These are phyloP conservation scores for Penicillium crystallinum DNA, from an alignment of 495 filamentous ascomycete species.

Conservation along the genomic window DNA sequence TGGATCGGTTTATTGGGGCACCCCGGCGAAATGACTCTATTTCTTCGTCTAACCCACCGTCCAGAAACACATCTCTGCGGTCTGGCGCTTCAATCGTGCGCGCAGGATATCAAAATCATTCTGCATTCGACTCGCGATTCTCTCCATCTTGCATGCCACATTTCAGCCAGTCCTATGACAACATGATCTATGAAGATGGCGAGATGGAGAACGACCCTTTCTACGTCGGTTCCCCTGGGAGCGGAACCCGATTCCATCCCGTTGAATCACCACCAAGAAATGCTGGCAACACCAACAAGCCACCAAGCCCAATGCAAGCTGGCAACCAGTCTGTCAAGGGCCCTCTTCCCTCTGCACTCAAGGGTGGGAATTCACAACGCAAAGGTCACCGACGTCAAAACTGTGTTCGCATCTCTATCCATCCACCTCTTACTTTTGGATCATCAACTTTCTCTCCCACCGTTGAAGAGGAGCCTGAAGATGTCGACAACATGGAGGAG, in stretches of 20 bases:
- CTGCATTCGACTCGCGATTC: constrained; percentile 9
- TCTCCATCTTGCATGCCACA: constrained; percentile 20
- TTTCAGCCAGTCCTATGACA: constrained; percentile 26
- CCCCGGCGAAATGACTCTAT: constrained; percentile 38
- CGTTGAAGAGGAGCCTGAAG: constrained; percentile 37
- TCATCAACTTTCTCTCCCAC: constrained; percentile 34
- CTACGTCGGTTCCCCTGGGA: constrained; percentile 18
- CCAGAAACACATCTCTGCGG: constrained; percentile 20
- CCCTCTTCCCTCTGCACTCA: constrained; percentile 35
- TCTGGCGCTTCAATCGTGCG: constrained; percentile 10
- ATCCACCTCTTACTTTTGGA: constrained; percentile 37
- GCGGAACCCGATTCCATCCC: constrained; percentile 14
- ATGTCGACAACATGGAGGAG: constrained; percentile 27
- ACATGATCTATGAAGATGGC: constrained; percentile 22
- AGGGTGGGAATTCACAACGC: constrained; percentile 31
- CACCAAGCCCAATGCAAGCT: constrained; percentile 23
- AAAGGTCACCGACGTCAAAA: constrained; percentile 45
- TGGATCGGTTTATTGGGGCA: constrained; percentile 21
- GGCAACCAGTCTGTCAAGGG: constrained; percentile 18
- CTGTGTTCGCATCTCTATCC: constrained; percentile 47
- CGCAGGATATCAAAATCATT: constrained; percentile 3
- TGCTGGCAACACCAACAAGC: constrained; percentile 5
- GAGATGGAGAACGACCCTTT: constrained; percentile 29
- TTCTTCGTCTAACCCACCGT: constrained; percentile 20
- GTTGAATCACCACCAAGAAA: constrained; percentile 18